These are phyloP conservation scores for Austropuccinia psidii DNA, from an alignment of 1,284 basidiomycete genomes.

Conservation along the genomic window DNA sequence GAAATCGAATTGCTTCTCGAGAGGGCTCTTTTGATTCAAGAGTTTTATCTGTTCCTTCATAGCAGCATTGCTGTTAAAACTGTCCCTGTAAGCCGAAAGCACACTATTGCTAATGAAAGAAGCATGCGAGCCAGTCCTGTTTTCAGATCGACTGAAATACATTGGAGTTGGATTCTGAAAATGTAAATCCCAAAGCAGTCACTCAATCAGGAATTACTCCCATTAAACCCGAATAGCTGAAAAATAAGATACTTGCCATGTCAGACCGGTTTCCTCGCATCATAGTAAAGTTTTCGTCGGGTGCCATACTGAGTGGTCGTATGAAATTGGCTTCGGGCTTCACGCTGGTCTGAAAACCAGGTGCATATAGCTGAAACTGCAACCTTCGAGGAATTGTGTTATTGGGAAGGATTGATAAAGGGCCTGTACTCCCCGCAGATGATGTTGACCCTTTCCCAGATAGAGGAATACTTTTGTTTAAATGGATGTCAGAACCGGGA, in stretches of 20 bases:
- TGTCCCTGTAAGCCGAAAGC: background rate
- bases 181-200: too few species aligned
- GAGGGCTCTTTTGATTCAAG: background rate
- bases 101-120: background rate
- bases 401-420: background rate
- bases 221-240: background rate
- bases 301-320: slow-evolving; percentile 29
- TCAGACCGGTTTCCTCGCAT: slow-evolving; percentile 28
- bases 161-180: slow-evolving; percentile 15
- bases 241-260: background rate
- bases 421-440: too few species aligned
- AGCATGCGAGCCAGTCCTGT: background rate
- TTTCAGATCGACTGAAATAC: background rate
- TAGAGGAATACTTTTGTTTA: background rate
- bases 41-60: background rate
- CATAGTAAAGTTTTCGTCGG: slow-evolving; percentile 29
- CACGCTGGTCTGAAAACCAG: too few species aligned
- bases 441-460: too few species aligned
- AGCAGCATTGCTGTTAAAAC: background rate
- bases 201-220: too few species aligned
- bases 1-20: slow-evolving; percentile 17
- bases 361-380: too few species aligned
- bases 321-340: slow-evolving; percentile 29
- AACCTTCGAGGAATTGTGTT: too few species aligned
- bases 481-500: background rate